These are phyloP conservation scores for Cyclotella sp. DNA, from an alignment of 108 stramenopile species.

Conservation along the genomic window DNA sequence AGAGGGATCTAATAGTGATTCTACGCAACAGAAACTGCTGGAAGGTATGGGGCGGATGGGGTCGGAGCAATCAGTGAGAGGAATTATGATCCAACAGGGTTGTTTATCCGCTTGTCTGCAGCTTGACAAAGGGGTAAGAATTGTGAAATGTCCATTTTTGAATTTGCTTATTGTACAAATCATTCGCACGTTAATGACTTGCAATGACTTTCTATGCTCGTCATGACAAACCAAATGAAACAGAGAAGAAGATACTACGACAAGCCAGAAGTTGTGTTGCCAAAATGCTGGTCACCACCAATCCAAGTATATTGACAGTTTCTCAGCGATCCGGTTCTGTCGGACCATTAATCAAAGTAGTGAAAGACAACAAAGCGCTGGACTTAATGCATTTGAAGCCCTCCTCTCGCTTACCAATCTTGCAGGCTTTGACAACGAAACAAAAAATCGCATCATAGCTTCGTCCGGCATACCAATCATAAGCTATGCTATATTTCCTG, in stretches of 20 bases:
- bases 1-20: conserved; percentile 80
- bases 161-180: no score
- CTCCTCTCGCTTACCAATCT: conserved; percentile 95
- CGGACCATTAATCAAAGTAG: conserved; percentile 86
- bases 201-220: not conserved
- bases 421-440: conserved; percentile 84
- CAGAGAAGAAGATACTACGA: conserved; percentile 75
- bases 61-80: conserved; percentile 81
- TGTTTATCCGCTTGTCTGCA: conserved; percentile 84
- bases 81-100: conserved; percentile 95
- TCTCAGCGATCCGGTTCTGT: conserved; percentile 89
- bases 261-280: conserved; percentile 90
- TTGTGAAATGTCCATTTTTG: not conserved
- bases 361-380: conserved; percentile 84
- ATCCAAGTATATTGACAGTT: conserved; percentile 90
- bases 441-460: conserved; percentile 85
- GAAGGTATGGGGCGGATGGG: conserved; percentile 85
- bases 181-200: not conserved
- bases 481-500: conserved; percentile 93
- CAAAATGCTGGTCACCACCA: conserved; percentile 94
- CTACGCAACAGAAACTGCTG: conserved; percentile 76
- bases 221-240: conserved; percentile 61
- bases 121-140: conserved; percentile 70
- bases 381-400: conserved; percentile 96
- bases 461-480: conserved; percentile 84